Evolutionary conservation across 371 early-diverging fungal species (phyloP), one percentile per base, ranked within the genome.

Genomic region (Syncephalis fuscata): DNA sequence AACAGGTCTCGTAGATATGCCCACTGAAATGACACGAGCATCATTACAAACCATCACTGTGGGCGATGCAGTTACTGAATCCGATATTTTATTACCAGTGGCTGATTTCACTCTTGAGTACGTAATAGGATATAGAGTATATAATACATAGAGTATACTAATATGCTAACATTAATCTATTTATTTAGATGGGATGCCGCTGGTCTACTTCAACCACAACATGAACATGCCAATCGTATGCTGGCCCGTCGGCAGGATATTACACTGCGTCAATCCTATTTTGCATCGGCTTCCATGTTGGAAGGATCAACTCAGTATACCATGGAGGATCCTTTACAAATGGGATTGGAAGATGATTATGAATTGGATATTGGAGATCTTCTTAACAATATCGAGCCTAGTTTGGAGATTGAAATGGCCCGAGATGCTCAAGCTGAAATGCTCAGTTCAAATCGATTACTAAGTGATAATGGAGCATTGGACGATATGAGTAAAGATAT

Each of bases 31-130:
- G 15, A 59, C 80, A 20, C 61, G 73, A 3, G 85, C 90, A 3
- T 74, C 70, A 48, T 69, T 71, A 27, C 79, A 78, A 46, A 73
- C 89, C 16, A 93, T 94, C 57, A 93, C 93, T 1, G 62, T 93
- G 45, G 73, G 83, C 4, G 92, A 93, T 48, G 70, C 72, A 22
- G 64, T 89, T 39, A 84, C 88, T 22, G 92, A 92, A 57, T 84
- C 88, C 53, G 93, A 92, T 57, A 73, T 95, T 37, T 61, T 90
- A 38, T 62, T 92, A 46, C 90, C 88, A 9, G 82, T 83, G 44
- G 77, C 77, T 10, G 63, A 71, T 3, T 67, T 83, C 40, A 68
- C 77, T 51, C 39, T 73, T 15, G 53, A 56, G 57, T 63, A 52
- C 32, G 24, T 52, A 8, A 40, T 40, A 9, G 32, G 7, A 32